Evolutionary conservation across 2,329 filamentous ascomycete species (phyloP).

Genomic region (Pseudogymnoascus sp.): DNA sequence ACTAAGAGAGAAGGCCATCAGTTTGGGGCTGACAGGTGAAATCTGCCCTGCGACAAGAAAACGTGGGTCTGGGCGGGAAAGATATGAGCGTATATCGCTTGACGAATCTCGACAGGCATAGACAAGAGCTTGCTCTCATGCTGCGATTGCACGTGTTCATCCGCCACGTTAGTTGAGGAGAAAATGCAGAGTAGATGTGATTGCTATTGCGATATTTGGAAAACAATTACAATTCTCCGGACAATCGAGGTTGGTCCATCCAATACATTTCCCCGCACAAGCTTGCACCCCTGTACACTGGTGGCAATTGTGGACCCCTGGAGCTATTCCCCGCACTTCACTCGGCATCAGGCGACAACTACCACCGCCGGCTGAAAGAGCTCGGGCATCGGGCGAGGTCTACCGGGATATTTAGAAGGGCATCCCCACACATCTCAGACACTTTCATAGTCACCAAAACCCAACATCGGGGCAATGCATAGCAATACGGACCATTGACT

Average conservation of each 20-base stretch:
- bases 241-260: not conserved
- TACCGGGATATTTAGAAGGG: slow-evolving; percentile 1
- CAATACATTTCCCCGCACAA: not conserved
- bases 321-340: not conserved
- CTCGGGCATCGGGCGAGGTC: slow-evolving; percentile 1
- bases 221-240: not conserved
- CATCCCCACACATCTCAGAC: not conserved
- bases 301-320: not conserved
- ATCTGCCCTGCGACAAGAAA: not conserved
- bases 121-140: not conserved
- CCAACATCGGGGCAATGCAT: not conserved
- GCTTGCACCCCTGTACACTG: not conserved
- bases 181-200: not conserved
- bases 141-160: not conserved
- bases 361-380: not conserved
- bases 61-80: not conserved
- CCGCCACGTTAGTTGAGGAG: not conserved
- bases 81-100: not conserved
- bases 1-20: too few relatives aligned
- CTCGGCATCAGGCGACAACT: slow-evolving; percentile 4
- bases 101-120: not conserved
- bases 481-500: not conserved
- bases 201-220: not conserved
- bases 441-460: not conserved
- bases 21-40: not conserved